These are phyloP conservation scores for Isabelozyma rhagii DNA, from an alignment of 805 yeast genomes.

Conservation along the genomic window DNA sequence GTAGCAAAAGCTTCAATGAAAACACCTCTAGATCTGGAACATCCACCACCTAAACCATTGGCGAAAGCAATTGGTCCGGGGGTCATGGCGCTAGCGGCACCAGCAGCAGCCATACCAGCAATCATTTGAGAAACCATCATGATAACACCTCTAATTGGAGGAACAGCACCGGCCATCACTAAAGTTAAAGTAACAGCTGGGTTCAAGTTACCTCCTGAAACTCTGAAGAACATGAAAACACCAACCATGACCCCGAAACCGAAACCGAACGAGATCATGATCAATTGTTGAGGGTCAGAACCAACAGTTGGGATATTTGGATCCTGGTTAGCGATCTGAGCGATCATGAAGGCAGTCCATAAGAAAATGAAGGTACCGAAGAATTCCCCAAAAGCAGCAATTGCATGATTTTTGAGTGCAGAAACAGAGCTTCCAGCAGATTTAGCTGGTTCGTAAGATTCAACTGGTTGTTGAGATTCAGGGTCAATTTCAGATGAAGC, in stretches of 20 bases:
- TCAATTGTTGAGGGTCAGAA: conserved; percentile 62
- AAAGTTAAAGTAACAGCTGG: conserved; percentile 82
- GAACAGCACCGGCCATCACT: conserved; percentile 67
- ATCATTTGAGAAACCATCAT: conserved; percentile 68
- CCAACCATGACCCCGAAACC: conserved; percentile 81
- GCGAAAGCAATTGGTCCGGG: conserved; percentile 76
- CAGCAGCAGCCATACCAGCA: conserved; percentile 92
- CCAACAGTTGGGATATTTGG: conserved; percentile 33
- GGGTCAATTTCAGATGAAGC: conserved; percentile 18
- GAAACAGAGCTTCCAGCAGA: conserved; percentile 11
- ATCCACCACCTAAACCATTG: conserved; percentile 69
- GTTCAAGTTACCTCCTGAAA: conserved; percentile 87
- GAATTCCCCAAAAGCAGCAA: conserved; percentile 78
- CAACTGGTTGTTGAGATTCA: conserved; percentile 22
- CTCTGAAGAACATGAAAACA: conserved; percentile 65
- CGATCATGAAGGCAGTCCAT: conserved; percentile 79
- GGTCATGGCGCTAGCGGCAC: conserved; percentile 80
- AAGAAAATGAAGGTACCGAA: conserved; percentile 82
- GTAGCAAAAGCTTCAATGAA: conserved; percentile 84
- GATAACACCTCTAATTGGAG: conserved; percentile 66
- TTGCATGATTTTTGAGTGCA: conserved; percentile 47
- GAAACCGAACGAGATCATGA: conserved; percentile 83
- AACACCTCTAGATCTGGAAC: conserved; percentile 70
- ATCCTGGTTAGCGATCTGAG: conserved; percentile 74
- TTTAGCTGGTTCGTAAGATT: conserved; percentile 23